Evolutionary conservation across 768 basidiomycete species (phyloP).

Genomic region (Macrolepiota albuminosa): DNA sequence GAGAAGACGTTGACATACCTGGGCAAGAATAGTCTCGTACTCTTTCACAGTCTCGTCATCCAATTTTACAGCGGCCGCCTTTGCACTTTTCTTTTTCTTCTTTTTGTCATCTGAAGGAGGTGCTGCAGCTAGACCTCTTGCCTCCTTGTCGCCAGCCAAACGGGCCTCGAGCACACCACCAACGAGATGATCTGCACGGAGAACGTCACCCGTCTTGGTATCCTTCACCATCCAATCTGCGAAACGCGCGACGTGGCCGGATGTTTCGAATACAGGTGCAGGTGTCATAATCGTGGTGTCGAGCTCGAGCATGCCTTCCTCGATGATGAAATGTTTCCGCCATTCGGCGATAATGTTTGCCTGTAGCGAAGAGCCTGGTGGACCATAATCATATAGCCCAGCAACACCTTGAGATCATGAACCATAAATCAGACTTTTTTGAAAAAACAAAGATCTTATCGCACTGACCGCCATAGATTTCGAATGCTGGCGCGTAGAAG

Average conservation of each 20-base stretch:
- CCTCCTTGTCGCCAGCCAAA: constrained; percentile 86
- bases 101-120: constrained; percentile 58
- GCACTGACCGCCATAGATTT: constrained; percentile 92
- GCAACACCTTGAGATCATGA: constrained; percentile 66
- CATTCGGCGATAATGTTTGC: constrained; percentile 96
- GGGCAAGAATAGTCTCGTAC: constrained; percentile 83
- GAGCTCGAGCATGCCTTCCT: constrained; percentile 97
- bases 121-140: constrained; percentile 68
- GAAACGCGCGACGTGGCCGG: constrained; percentile 96
- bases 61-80: constrained; percentile 65
- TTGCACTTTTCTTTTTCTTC: constrained; percentile 75
- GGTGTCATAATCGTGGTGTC: constrained; percentile 99
- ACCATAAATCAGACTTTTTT: neutral
- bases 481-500: constrained; percentile 97
- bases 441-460: constrained; percentile 4
- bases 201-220: constrained; percentile 88
- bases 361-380: constrained; percentile 91
- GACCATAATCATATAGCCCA: constrained; percentile 97
- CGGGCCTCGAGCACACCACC: constrained; percentile 89
- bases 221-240: constrained; percentile 99
- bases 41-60: constrained; percentile 67
- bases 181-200: constrained; percentile 95
- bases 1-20: constrained; percentile 46
- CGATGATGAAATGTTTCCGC: constrained; percentile 97
- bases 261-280: constrained; percentile 90